phyloP scores from a whole-genome alignment of 345 rosid species.

The Boechera stricta region DNA sequence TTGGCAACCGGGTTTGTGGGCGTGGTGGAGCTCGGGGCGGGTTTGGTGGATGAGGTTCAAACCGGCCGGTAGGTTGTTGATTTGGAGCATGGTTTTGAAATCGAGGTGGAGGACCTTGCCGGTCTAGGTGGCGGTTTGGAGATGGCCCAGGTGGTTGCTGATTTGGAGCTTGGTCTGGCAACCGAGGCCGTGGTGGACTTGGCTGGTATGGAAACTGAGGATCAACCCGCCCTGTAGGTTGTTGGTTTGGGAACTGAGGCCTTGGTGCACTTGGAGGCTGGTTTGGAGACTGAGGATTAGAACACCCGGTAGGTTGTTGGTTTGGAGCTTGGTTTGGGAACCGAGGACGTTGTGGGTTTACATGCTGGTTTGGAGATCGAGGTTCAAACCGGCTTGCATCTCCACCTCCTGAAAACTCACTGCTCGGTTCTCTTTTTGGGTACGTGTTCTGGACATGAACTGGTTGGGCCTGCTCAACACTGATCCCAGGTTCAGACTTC shows the following conservation, averaged over 20 bases:
- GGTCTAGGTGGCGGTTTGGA: conserved; percentile 29
- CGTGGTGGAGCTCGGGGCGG: conserved; percentile 38
- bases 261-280: conserved; percentile 15
- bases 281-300: conserved; percentile 41
- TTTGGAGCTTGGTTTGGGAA: conserved; percentile 34
- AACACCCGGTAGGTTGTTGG: conserved; percentile 35
- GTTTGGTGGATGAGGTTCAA: conserved; percentile 40
- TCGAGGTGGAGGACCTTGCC: conserved; percentile 42
- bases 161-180: conserved; percentile 41
- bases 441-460: conserved; percentile 52
- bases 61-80: conserved; percentile 39
- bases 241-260: conserved; percentile 37
- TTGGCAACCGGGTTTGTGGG: conserved; percentile 40
- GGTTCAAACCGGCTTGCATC: conserved; percentile 37
- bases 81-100: conserved; percentile 43
- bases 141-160: conserved; percentile 33
- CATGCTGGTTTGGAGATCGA: conserved; percentile 35
- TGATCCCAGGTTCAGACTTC: conserved; percentile 2
- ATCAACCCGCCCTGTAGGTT: conserved; percentile 41
- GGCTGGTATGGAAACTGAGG: conserved; percentile 41
- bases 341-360: conserved; percentile 32
- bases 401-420: conserved; percentile 38
- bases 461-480: conserved; percentile 15
- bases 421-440: conserved; percentile 52
- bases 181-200: conserved; percentile 20